phyloP scores from a whole-genome alignment of 2,329 filamentous ascomycete species.

The Hymenoscyphus infarciens region DNA sequence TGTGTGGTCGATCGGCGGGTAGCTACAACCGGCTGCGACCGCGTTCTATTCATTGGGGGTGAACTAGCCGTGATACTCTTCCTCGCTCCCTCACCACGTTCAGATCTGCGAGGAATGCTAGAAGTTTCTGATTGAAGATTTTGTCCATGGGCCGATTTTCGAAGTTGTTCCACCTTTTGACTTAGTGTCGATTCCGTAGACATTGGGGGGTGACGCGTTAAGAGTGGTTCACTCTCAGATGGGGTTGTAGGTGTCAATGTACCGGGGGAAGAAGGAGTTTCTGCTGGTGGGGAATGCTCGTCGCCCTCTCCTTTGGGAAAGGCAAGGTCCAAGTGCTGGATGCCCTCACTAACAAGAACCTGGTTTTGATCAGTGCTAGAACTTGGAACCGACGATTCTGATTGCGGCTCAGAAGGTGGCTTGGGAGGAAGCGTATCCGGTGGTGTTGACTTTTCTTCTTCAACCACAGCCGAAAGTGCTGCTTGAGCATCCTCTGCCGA shows the following conservation, averaged over 20 bases:
- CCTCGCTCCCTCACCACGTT: constrained; percentile 28
- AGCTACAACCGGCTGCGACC: constrained; percentile 34
- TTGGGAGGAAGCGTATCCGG: neutral
- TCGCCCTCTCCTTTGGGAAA: constrained; percentile 32
- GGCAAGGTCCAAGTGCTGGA: constrained; percentile 60
- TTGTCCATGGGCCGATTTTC: constrained; percentile 21
- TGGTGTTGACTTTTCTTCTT: constrained; percentile 43
- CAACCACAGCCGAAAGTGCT: constrained; percentile 61
- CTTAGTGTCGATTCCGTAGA: constrained; percentile 27
- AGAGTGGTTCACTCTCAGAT: constrained; percentile 1
- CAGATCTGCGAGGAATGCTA: constrained; percentile 33
- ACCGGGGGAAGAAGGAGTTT: constrained; percentile 16
- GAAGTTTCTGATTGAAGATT: constrained; percentile 28
- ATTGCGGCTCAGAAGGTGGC: neutral
- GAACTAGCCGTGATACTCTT: constrained; percentile 25
- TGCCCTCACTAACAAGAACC: constrained; percentile 47
- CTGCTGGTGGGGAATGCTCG: constrained; percentile 12
- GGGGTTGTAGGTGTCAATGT: constrained; percentile 11
- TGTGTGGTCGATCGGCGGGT: constrained; percentile 28
- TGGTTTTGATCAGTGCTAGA: constrained; percentile 23
- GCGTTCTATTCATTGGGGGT: constrained; percentile 34
- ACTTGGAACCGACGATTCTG: neutral
- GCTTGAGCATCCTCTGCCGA: constrained; percentile 61
- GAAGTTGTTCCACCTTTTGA: constrained; percentile 33
- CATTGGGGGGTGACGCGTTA: constrained; percentile 9